Evolutionary conservation across 2,329 filamentous ascomycete genomes (phyloP).

Genomic region (Chaetothyriales sp.): DNA sequence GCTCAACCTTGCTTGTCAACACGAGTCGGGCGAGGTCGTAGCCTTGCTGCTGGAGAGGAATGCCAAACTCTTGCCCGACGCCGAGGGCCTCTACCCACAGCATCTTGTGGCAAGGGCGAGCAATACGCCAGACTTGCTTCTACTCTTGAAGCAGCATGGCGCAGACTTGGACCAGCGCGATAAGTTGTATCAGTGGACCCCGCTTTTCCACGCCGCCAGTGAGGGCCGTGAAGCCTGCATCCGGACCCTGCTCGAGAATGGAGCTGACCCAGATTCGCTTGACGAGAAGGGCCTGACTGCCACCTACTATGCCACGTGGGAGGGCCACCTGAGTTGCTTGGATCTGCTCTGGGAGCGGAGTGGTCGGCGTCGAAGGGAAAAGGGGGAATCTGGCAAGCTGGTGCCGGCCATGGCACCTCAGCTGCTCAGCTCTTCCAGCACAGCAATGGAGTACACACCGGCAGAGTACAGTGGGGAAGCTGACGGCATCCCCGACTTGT

Average conservation of each 20-base stretch:
- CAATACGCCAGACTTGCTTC: constrained; percentile 62
- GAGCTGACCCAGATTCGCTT: constrained; percentile 62
- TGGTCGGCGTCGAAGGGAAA: constrained; percentile 13
- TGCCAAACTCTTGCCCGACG: constrained; percentile 77
- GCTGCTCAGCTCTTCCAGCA: constrained; percentile 3
- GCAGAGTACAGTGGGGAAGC: constrained; percentile 24
- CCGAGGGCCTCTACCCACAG: constrained; percentile 92
- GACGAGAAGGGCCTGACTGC: constrained; percentile 90
- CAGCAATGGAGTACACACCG: constrained; percentile 15
- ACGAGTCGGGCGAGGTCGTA: constrained; percentile 73
- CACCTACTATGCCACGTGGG: constrained; percentile 98
- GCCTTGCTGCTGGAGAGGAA: constrained; percentile 69
- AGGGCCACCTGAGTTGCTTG: constrained; percentile 92
- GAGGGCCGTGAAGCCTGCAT: constrained; percentile 88
- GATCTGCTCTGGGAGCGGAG: constrained; percentile 48
- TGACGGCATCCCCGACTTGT: constrained; percentile 82
- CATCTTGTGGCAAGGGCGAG: constrained; percentile 87
- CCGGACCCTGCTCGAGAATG: constrained; percentile 63
- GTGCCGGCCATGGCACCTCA: constrained; percentile 8
- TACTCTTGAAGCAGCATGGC: constrained; percentile 70
- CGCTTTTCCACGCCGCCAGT: constrained; percentile 87
- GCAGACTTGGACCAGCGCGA: constrained; percentile 85
- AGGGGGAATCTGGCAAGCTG: constrained; percentile 6
- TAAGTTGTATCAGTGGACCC: constrained; percentile 95
- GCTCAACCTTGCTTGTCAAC: constrained; percentile 86